A percentile compares a stretch with the other conserved stretches of the same genome.
Conservation (phyloP, 768 basidiomycete genomes). For the Pisolithus microcarpus region DNA sequence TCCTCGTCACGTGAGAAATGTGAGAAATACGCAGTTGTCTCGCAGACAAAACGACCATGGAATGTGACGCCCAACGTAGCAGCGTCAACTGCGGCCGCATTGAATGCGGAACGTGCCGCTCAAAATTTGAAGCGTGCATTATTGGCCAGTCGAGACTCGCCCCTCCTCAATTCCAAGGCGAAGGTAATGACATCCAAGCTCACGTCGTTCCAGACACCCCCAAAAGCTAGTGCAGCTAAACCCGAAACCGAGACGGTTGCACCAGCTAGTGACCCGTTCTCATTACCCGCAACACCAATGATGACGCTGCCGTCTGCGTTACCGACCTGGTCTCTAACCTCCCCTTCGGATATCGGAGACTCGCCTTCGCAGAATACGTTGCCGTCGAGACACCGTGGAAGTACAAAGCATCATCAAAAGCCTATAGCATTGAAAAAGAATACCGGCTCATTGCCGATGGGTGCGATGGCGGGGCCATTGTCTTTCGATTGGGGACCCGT, state of each 20-base stretch:
- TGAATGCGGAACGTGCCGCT: constrained; percentile 74
- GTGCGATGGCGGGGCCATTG: neutral
- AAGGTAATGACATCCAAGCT: constrained; percentile 8
- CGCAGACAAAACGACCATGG: constrained; percentile 31
- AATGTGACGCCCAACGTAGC: constrained; percentile 62
- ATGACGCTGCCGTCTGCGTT: constrained; percentile 20
- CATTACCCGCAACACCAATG: constrained; percentile 14
- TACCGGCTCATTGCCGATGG: neutral
- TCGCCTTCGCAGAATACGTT: constrained; percentile 10
- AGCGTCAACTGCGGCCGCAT: constrained; percentile 67
- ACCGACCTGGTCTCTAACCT: constrained; percentile 17
- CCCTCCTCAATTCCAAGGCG: constrained; percentile 58
- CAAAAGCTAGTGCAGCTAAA: constrained; percentile 16
- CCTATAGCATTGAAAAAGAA: constrained; percentile 27
- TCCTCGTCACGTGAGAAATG: constrained; percentile 33
- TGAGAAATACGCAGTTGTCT: constrained; percentile 38
- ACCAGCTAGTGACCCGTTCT: neutral
- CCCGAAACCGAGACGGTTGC: constrained; percentile 2
- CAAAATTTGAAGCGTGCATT: constrained; percentile 64
- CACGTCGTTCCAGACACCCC: constrained; percentile 24
- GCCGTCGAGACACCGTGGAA: constrained; percentile 18
- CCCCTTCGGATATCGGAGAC: constrained; percentile 12
- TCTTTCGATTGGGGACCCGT: constrained; percentile 20
- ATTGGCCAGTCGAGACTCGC: constrained; percentile 51
- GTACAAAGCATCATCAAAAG: constrained; percentile 29